These are phyloP conservation scores for Limtongia smithiae DNA, from an alignment of 805 yeast genomes.

Conservation along the genomic window DNA sequence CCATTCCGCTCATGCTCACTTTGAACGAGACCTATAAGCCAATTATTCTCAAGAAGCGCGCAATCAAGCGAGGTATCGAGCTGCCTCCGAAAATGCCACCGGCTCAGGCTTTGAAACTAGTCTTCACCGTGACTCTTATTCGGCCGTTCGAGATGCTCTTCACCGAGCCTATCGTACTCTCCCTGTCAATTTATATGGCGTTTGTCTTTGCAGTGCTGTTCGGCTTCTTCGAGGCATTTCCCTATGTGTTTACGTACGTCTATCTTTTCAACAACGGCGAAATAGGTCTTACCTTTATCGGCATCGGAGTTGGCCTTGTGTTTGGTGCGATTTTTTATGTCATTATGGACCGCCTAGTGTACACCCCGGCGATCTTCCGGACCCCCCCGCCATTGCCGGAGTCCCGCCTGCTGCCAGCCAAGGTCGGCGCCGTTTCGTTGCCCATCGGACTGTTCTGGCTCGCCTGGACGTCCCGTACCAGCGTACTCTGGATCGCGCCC, in stretches of 20 bases:
- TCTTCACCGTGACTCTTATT: constrained; percentile 50
- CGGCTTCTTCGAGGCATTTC: constrained; percentile 55
- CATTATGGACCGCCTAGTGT: constrained; percentile 20
- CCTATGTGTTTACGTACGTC: constrained; percentile 47
- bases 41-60: constrained; percentile 58
- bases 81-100: constrained; percentile 24
- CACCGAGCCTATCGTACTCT: constrained; percentile 67
- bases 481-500: constrained; percentile 75
- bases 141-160: constrained; percentile 67
- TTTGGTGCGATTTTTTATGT: constrained; percentile 19
- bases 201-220: constrained; percentile 53
- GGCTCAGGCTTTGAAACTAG: constrained; percentile 43
- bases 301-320: constrained; percentile 57
- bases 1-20: constrained; percentile 46
- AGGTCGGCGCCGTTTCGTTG: constrained; percentile 62
- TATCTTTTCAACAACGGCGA: constrained; percentile 48
- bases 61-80: constrained; percentile 52
- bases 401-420: constrained; percentile 39
- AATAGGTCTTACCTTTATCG: constrained; percentile 56
- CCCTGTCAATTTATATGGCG: constrained; percentile 54
- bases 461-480: constrained; percentile 65
- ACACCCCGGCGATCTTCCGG: constrained; percentile 10
- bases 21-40: constrained; percentile 72
- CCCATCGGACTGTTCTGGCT: constrained; percentile 75
- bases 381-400: constrained; percentile 39